Evolutionary conservation across 2,329 filamentous ascomycete species (phyloP).

Genomic region (Clarireedia homoeocarpa): DNA sequence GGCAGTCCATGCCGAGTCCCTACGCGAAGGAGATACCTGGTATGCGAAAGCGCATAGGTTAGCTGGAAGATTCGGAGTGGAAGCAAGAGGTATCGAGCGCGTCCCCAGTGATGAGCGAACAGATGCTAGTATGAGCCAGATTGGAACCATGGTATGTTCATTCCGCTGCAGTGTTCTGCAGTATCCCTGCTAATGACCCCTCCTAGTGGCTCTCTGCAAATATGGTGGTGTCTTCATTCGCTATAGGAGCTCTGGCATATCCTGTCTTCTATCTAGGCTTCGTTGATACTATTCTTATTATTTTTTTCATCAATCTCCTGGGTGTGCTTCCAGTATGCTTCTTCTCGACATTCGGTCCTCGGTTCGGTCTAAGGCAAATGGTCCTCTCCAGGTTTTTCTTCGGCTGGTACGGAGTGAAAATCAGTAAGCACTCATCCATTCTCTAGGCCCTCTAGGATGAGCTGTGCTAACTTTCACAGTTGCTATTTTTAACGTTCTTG

Average conservation of each 20-base stretch:
- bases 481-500: constrained; percentile 62
- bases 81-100: constrained; percentile 69
- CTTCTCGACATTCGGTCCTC: constrained; percentile 69
- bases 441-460: neutral
- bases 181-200: neutral
- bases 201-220: constrained; percentile 67
- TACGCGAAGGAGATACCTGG: constrained; percentile 45
- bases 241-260: constrained; percentile 64
- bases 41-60: constrained; percentile 55
- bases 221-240: constrained; percentile 70
- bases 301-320: constrained; percentile 68
- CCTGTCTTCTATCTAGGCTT: constrained; percentile 64
- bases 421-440: constrained; percentile 39
- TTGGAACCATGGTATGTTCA: constrained; percentile 60
- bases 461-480: constrained; percentile 33
- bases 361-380: constrained; percentile 71
- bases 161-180: neutral
- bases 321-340: constrained; percentile 66
- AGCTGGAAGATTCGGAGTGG: constrained; percentile 58
- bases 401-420: constrained; percentile 61
- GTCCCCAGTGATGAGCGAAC: constrained; percentile 63
- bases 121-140: constrained; percentile 56
- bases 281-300: constrained; percentile 61
- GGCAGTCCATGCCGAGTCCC: constrained; percentile 48
- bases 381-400: constrained; percentile 73